These are phyloP conservation scores for Tetrapisispora phaffii DNA, from an alignment of 805 yeast species.

Conservation along the genomic window DNA sequence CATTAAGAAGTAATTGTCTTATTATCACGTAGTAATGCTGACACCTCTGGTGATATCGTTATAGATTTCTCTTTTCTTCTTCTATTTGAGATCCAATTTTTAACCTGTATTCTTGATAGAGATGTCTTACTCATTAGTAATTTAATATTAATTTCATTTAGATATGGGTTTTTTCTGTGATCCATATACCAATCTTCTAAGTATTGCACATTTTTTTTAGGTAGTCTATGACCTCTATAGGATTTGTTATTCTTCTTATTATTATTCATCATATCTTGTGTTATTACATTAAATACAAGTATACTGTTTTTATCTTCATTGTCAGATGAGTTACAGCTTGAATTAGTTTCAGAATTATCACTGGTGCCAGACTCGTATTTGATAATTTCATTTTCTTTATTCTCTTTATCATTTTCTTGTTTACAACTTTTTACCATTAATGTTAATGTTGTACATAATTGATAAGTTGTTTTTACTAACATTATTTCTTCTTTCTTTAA, in stretches of 20 bases:
- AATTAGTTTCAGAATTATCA: neutral
- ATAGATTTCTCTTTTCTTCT: conserved; percentile 16
- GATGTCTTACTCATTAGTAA: conserved; percentile 8
- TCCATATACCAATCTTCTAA: conserved; percentile 14
- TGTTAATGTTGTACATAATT: conserved; percentile 7
- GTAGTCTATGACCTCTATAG: conserved; percentile 16
- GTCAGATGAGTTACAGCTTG: neutral
- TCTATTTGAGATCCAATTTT: conserved; percentile 23
- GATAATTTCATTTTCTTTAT: neutral
- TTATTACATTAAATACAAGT: conserved; percentile 10
- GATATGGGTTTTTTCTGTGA: conserved; percentile 14
- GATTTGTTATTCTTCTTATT: conserved; percentile 5
- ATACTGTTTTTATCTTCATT: neutral
- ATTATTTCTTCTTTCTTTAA: conserved; percentile 5
- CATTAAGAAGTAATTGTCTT: neutral
- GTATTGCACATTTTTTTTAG: conserved; percentile 7
- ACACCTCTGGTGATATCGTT: conserved; percentile 10
- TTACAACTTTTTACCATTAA: conserved; percentile 4
- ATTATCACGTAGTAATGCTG: conserved; percentile 4
- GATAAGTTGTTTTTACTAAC: conserved; percentile 7
- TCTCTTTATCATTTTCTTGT: neutral
- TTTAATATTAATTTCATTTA: conserved; percentile 7
- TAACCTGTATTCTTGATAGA: conserved; percentile 16
- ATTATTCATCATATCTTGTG: conserved; percentile 11
- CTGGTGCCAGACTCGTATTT: neutral